Conservation (phyloP, 2,329 filamentous ascomycete genomes). For the Lecanosticta acicola region DNA sequence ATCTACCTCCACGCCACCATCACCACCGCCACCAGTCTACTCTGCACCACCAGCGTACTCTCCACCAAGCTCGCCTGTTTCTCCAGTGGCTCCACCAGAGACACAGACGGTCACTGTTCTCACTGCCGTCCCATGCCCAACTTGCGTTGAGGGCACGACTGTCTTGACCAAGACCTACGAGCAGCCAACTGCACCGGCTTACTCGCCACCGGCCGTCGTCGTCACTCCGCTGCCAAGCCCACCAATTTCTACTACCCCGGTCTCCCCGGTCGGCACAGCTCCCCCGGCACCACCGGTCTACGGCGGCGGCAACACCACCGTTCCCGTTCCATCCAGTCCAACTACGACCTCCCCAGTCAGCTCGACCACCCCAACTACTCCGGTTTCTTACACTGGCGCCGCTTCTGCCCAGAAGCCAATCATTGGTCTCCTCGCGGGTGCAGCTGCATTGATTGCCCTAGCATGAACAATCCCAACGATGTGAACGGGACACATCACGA, state of each 20-base stretch:
- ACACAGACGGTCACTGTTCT: constrained; percentile 1
- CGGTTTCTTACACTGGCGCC: constrained; percentile 7
- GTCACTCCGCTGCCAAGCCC: background rate
- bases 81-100: too few relatives aligned
- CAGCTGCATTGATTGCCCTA: constrained; percentile 11
- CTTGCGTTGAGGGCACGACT: constrained; percentile 4
- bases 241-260: background rate
- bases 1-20: background rate
- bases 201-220: background rate
- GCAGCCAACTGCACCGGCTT: background rate
- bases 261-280: background rate
- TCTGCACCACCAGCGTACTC: background rate
- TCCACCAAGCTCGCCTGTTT: too few relatives aligned
- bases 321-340: background rate
- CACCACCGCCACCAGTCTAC: constrained; percentile 3
- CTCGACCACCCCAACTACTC: background rate
- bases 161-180: background rate
- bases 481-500: too few relatives aligned
- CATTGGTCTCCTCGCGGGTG: constrained; percentile 11
- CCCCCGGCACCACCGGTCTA: background rate
- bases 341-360: background rate
- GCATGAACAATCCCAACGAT: too few relatives aligned
- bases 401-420: constrained; percentile 11
- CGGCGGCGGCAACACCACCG: background rate
- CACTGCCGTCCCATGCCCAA: constrained; percentile 1